A percentile compares a stretch with the other conserved stretches of the same genome.
phyloP scores from a whole-genome alignment of 805 yeast species.

The Suhomyces sp. region DNA sequence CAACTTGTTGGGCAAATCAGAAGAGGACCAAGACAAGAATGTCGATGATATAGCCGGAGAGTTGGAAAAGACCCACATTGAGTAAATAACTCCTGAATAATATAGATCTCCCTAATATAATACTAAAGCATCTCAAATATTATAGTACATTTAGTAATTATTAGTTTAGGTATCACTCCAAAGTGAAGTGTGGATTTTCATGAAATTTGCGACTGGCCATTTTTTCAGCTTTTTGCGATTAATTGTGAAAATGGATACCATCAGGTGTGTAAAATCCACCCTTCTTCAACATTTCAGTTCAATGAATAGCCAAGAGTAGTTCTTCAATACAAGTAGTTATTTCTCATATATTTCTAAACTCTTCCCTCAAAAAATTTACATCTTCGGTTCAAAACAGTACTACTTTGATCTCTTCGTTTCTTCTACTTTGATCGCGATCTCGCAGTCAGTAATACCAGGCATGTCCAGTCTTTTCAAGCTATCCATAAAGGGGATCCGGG shows the following conservation, averaged over 20 bases:
- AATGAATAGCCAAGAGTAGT: too few species aligned
- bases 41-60: conserved; percentile 59
- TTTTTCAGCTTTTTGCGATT: background rate
- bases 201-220: background rate
- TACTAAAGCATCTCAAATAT: background rate
- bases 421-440: background rate
- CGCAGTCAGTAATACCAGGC: background rate
- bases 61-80: conserved; percentile 54
- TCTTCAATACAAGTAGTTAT: too few species aligned
- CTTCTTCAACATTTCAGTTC: too few species aligned
- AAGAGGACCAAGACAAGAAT: conserved; percentile 40
- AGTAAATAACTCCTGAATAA: conserved; percentile 8
- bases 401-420: background rate
- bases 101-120: background rate
- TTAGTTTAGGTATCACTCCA: background rate
- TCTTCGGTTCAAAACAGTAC: too few species aligned
- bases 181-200: too few species aligned
- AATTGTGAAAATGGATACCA: too few species aligned
- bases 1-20: conserved; percentile 47
- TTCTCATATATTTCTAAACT: too few species aligned
- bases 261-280: too few species aligned
- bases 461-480: conserved; percentile 45
- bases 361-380: too few species aligned
- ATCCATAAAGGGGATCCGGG: conserved; percentile 78
- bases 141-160: too few species aligned